phyloP scores from a whole-genome alignment of 2,329 filamentous ascomycete genomes.

The Epichloe gansuensis region DNA sequence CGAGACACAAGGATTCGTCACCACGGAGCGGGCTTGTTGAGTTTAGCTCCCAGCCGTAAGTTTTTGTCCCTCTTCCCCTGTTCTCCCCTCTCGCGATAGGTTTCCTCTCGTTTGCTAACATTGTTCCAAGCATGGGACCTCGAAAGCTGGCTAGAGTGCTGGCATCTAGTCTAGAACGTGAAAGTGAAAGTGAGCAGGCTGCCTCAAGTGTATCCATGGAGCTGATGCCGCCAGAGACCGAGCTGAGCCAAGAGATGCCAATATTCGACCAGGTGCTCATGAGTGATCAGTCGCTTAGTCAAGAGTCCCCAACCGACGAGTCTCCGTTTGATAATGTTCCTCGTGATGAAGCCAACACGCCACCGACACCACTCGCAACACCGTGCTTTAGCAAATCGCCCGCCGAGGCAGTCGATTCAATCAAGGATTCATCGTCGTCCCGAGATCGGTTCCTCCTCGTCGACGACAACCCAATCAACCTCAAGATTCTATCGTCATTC shows the following conservation, averaged over 20 bases:
- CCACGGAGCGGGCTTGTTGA: conserved; percentile 14
- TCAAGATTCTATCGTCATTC: conserved; percentile 16
- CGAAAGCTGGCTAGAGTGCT: conserved; percentile 17
- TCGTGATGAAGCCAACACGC: not conserved
- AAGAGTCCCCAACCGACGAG: not conserved
- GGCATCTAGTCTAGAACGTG: not conserved
- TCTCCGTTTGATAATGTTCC: not conserved
- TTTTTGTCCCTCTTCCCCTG: conserved; percentile 1
- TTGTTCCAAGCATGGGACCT: conserved; percentile 18
- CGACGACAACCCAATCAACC: conserved; percentile 25
- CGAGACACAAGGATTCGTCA: not conserved
- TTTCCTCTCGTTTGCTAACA: not conserved
- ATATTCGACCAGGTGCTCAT: not conserved
- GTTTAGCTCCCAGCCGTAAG: conserved; percentile 26
- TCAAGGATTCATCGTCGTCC: not conserved
- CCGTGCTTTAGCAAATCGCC: not conserved
- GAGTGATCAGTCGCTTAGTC: not conserved
- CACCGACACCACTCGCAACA: not conserved
- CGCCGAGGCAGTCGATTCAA: not conserved
- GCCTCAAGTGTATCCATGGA: not conserved
- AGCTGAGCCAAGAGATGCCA: not conserved
- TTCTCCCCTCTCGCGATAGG: not conserved
- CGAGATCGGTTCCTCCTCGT: conserved; percentile 15
- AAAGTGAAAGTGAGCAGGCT: not conserved
- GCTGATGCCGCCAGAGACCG: not conserved